These are phyloP conservation scores for Globisporangium paddicum DNA, from an alignment of 352 stramenopile genomes.

Conservation along the genomic window DNA sequence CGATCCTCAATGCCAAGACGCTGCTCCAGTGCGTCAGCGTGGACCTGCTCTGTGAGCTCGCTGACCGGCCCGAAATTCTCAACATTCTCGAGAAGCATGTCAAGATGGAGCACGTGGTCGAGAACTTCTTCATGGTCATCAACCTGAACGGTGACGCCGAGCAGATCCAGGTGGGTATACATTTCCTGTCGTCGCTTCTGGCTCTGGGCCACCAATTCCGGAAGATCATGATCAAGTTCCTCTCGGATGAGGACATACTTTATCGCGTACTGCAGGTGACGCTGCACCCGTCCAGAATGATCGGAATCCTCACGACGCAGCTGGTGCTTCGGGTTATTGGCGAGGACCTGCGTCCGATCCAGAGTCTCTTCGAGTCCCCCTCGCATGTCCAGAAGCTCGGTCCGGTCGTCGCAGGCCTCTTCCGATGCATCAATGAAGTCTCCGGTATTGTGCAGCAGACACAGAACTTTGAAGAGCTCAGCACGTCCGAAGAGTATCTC, in stretches of 20 bases:
- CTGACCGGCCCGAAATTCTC: constrained; percentile 51
- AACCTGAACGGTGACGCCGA: constrained; percentile 63
- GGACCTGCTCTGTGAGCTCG: constrained; percentile 66
- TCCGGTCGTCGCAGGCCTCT: constrained; percentile 46
- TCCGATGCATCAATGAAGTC: constrained; percentile 52
- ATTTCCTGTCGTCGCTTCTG: constrained; percentile 58
- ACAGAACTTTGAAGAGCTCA: constrained; percentile 36
- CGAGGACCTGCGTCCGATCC: constrained; percentile 49
- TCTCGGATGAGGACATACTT: constrained; percentile 57
- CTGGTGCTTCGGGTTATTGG: constrained; percentile 58
- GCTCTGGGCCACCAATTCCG: constrained; percentile 55
- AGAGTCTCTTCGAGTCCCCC: constrained; percentile 37
- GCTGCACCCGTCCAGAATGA: constrained; percentile 62
- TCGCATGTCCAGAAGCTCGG: constrained; percentile 32
- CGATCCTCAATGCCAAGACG: constrained; percentile 29
- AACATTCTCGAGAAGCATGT: constrained; percentile 39
- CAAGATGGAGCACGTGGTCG: constrained; percentile 43
- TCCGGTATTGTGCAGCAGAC: constrained; percentile 34
- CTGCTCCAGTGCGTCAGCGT: constrained; percentile 57
- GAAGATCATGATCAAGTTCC: constrained; percentile 43
- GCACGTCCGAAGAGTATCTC: constrained; percentile 59
- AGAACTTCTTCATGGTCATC: constrained; percentile 51
- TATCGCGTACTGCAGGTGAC: constrained; percentile 63
- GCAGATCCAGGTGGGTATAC: constrained; percentile 48
- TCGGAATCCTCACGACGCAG: constrained; percentile 43